These are phyloP conservation scores for Tremella yokohamensis DNA, from an alignment of 768 basidiomycete genomes.

Conservation along the genomic window DNA sequence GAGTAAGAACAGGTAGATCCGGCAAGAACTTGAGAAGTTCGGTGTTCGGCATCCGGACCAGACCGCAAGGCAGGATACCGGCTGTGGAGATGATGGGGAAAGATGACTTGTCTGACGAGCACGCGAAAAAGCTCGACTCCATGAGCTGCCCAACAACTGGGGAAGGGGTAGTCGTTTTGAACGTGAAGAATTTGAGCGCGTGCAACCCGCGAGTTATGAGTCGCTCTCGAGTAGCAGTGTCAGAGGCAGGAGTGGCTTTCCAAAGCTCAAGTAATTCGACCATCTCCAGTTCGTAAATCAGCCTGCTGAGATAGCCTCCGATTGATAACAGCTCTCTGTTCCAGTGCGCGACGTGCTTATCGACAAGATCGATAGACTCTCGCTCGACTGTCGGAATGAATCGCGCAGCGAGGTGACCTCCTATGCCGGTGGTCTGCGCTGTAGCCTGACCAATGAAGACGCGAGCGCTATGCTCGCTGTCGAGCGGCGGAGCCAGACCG, in stretches of 20 bases:
- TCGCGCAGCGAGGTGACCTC: conserved; percentile 67
- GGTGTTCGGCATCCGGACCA: conserved; percentile 70
- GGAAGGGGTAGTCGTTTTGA: conserved; percentile 81
- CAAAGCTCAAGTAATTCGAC: conserved; percentile 42
- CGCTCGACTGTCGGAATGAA: conserved; percentile 96
- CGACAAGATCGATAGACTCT: conserved; percentile 87
- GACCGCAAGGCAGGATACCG: conserved; percentile 65
- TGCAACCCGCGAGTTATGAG: conserved; percentile 67
- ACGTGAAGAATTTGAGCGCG: conserved; percentile 83
- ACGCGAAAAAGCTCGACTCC: conserved; percentile 74
- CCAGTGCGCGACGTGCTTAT: conserved; percentile 62
- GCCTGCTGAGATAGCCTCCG: conserved; percentile 75
- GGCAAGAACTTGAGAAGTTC: conserved; percentile 72
- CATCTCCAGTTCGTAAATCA: conserved; percentile 81
- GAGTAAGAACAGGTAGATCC: conserved; percentile 69
- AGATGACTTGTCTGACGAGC: conserved; percentile 54
- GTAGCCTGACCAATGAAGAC: conserved; percentile 93
- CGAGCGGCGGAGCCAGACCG: conserved; percentile 78
- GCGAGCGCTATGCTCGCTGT: conserved; percentile 61
- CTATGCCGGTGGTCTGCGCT: conserved; percentile 81
- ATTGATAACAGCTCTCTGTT: conserved; percentile 82
- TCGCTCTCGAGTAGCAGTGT: conserved; percentile 50
- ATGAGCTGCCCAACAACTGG: conserved; percentile 67
- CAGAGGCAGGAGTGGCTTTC: conserved; percentile 42
- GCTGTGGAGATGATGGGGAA: conserved; percentile 72